Evolutionary conservation across 352 stramenopile species (phyloP), one percentile per base, ranked within the genome.

Genomic region (Globisporangium takayamanum): DNA sequence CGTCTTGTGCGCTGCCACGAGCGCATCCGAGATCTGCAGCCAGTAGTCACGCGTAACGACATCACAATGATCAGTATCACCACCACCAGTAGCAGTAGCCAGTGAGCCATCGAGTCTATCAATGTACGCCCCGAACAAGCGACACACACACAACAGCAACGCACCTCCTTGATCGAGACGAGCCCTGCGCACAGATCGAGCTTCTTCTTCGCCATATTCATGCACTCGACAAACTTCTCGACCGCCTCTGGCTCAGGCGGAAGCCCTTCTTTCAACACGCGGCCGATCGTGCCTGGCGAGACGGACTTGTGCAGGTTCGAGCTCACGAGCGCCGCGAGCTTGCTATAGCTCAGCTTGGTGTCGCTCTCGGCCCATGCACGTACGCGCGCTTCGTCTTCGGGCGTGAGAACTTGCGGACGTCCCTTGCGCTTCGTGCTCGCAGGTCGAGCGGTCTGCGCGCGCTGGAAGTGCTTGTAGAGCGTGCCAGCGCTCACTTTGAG

Each of bases 381-480:
- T 36, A 56, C 51, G 51, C 33, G 33, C 51, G 36, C 51, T 30
- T 56, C 51, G 33, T 56, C 51, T 20, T 56, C 51, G 10, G 51
- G 51, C 5, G 51, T 20, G n/a, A 56, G 51, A 20, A 56, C 51
- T n/a, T 56, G 51, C 36, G 51, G 51, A 20, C 51, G 51, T 18
- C 51, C 51, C 16, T 56, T 56, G 51, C 51, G 51, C 51, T 56
- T 56, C 20, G 51, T 56, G 36, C 51, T 56, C 51, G 20, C 20
- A 2, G 51, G 51, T 4, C 51, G 51, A 36, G n/a, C 51, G 6
- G 36, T 48, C 36, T 56, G 51, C 37, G 51, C 51, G 51, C 51
- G 51, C 37, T 56, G 51, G 36, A 56, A 56, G 51, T 56, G 51
- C 51, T 56, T 56, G 51, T 56, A 56, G 51, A 56, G 51, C 51